Conservation (phyloP, 2,329 filamentous ascomycete genomes). For the Fusarium brevicatenulatum region DNA sequence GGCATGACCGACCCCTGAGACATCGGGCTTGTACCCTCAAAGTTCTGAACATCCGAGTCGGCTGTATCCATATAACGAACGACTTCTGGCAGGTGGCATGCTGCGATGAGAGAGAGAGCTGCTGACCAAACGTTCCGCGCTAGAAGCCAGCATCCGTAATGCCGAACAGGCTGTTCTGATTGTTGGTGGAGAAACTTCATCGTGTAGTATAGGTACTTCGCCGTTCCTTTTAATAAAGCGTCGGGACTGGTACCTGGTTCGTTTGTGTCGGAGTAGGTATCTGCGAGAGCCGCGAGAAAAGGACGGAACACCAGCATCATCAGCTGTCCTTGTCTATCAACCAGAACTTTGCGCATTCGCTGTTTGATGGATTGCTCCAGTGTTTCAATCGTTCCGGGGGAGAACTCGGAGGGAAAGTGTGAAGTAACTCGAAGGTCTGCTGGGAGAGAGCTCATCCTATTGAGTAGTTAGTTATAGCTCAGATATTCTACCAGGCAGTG, state of each 20-base stretch:
- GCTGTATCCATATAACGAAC: neutral
- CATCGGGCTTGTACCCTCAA: neutral
- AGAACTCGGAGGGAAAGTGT: neutral
- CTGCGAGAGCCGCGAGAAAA: neutral
- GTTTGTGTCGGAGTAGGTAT: neutral
- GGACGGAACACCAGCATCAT: neutral
- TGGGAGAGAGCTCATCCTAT: neutral
- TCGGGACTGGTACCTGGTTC: neutral
- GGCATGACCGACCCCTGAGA: neutral
- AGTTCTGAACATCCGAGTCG: too few relatives aligned
- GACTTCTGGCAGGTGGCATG: neutral
- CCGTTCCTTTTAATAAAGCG: neutral
- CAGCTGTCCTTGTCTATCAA: neutral
- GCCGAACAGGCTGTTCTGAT: neutral
- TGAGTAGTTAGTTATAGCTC: too few relatives aligned
- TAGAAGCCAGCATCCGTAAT: neutral
- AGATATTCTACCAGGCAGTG: too few relatives aligned
- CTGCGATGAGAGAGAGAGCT: neutral
- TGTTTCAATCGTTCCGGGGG: neutral
- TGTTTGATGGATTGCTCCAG: neutral
- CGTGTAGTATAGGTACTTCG: neutral
- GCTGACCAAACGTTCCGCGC: neutral
- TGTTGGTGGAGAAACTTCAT: neutral
- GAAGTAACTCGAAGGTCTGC: neutral
- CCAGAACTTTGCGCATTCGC: neutral